Evolutionary conservation across 108 stramenopile species (phyloP).

Genomic region (Aureococcus anophagefferens): DNA sequence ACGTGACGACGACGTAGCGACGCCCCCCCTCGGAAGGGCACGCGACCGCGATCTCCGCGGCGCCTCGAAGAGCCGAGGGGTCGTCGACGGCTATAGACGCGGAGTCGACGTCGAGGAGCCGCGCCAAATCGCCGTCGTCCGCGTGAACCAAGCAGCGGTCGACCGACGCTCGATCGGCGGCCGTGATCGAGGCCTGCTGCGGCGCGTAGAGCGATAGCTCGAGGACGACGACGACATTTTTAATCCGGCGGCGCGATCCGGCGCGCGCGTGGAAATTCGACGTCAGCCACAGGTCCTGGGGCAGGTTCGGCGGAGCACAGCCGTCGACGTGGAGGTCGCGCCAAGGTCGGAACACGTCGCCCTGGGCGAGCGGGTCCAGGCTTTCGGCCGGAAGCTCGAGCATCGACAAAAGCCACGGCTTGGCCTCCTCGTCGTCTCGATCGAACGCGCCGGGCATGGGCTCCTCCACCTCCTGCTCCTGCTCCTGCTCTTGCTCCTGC

Average conservation of each 20-base stretch:
- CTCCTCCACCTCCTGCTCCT: conserved; percentile 12
- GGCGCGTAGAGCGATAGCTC: conserved; percentile 27
- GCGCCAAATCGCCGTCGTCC: neutral
- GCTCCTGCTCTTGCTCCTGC: conserved; percentile 9
- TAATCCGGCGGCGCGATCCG: conserved; percentile 32
- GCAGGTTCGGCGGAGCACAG: conserved; percentile 17
- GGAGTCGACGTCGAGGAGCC: conserved; percentile 32
- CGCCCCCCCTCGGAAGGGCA: too few species aligned
- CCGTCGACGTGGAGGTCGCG: neutral
- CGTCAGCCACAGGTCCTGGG: conserved; percentile 31
- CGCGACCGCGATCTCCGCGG: neutral
- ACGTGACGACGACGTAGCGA: neutral
- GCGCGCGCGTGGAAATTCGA: conserved; percentile 31
- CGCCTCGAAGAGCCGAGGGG: neutral
- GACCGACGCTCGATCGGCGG: neutral
- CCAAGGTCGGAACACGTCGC: conserved; percentile 1
- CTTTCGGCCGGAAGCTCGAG: neutral
- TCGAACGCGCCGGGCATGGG: neutral
- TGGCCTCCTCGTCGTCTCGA: conserved; percentile 3
- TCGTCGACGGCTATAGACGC: conserved; percentile 22
- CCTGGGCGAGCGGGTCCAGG: neutral
- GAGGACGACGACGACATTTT: conserved; percentile 45
- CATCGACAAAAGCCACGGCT: neutral
- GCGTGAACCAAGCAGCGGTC: neutral
- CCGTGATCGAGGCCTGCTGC: neutral